Conservation (phyloP, 2,329 filamentous ascomycete genomes). For the Didymella arachidicola region DNA sequence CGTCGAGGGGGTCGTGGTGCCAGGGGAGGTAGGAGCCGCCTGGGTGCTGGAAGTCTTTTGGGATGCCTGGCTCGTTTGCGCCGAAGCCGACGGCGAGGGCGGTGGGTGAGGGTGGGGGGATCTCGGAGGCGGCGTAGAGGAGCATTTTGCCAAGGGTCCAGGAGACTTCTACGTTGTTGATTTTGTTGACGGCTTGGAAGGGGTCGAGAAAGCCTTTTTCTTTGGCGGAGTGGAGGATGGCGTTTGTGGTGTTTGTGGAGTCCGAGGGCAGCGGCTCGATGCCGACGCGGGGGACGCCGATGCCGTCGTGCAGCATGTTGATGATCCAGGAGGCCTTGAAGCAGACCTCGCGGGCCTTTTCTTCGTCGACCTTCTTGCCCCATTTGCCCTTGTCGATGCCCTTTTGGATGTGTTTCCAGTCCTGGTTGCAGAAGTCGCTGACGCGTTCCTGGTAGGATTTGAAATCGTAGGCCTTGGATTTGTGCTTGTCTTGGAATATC, state of each 20-base stretch:
- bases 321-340: conserved; percentile 99
- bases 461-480: conserved; percentile 85
- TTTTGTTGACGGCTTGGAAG: conserved; percentile 93
- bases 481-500: conserved; percentile 80
- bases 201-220: conserved; percentile 79
- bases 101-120: conserved; percentile 69
- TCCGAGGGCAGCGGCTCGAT: conserved; percentile 67
- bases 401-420: conserved; percentile 79
- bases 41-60: conserved; percentile 83
- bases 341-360: conserved; percentile 84
- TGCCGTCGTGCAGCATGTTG: conserved; percentile 93
- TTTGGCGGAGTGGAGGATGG: conserved; percentile 71
- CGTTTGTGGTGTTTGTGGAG: conserved; percentile 75
- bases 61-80: conserved; percentile 74
- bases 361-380: conserved; percentile 75
- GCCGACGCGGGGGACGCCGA: conserved; percentile 86
- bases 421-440: conserved; percentile 80
- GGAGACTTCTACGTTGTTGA: conserved; percentile 89
- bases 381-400: conserved; percentile 72
- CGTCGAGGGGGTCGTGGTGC: conserved; percentile 57
- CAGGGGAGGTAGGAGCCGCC: conserved; percentile 61
- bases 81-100: conserved; percentile 89
- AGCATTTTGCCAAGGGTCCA: conserved; percentile 98
- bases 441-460: conserved; percentile 87
- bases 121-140: conserved; percentile 88